These are phyloP conservation scores for Daucus carota DNA, from an alignment of 129 eudicot genomes.

Conservation along the genomic window DNA sequence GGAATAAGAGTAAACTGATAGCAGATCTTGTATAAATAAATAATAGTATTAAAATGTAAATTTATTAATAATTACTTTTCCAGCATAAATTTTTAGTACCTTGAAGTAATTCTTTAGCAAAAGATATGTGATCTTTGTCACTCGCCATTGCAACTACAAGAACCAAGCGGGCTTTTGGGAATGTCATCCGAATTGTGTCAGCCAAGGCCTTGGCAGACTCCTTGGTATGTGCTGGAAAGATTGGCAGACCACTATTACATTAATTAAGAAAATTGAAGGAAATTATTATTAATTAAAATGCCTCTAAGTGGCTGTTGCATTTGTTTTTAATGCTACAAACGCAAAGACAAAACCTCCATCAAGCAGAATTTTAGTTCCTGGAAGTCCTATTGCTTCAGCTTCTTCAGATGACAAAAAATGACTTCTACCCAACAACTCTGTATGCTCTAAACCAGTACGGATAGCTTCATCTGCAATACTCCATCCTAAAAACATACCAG, in stretches of 20 bases:
- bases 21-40: background rate
- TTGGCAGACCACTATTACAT: background rate
- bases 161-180: slow-evolving; percentile 42
- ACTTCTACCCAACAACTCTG: slow-evolving; percentile 73
- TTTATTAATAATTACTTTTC: background rate
- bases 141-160: slow-evolving; percentile 94
- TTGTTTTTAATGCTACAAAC: background rate
- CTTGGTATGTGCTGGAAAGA: slow-evolving; percentile 81
- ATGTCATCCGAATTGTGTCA: slow-evolving; percentile 48
- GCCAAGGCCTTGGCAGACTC: slow-evolving; percentile 94
- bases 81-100: slow-evolving; percentile 25
- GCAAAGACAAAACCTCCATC: slow-evolving; percentile 66
- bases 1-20: background rate
- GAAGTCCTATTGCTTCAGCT: slow-evolving; percentile 62
- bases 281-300: background rate
- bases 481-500: slow-evolving; percentile 55
- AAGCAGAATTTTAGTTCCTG: slow-evolving; percentile 61
- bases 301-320: background rate
- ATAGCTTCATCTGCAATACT: slow-evolving; percentile 54
- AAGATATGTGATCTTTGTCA: slow-evolving; percentile 88
- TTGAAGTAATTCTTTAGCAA: slow-evolving; percentile 65
- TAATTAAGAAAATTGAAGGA: background rate
- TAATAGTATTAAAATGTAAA: background rate
- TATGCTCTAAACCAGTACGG: slow-evolving; percentile 64
- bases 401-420: slow-evolving; percentile 60